Evolutionary conservation across 2,329 filamentous ascomycete genomes (phyloP), one percentile per base, ranked within the genome.

Genomic region (Trichoderma guizhouense): DNA sequence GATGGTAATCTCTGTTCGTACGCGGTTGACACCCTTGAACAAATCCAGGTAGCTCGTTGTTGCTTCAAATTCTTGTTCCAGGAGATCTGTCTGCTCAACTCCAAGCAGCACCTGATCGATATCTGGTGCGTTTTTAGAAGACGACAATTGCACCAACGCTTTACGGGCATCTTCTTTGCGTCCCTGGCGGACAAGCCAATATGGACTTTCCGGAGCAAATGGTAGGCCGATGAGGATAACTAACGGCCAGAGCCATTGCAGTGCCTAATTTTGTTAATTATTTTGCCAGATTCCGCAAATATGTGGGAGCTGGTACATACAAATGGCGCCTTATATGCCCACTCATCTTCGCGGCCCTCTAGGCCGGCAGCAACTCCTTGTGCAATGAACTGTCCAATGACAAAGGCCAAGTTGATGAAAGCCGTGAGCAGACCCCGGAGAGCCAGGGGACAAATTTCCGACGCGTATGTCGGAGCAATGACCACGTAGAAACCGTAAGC

Each of bases 371-470:
- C 85, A 43, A 86, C 81, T 7, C 82, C 83, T 71, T 85, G 85
- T 5, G 81, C 87, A 3, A 90, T 81, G 5, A 91, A 82, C 76
- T 90, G 88, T 1, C 89, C 89, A 21, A 88, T 88, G 55, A 89
- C 88, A 79, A 89, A 91, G 76, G 88, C 90, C 47, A 90, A 80
- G 75, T 90, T 90, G 71, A 90, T 86, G 71, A 86, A 90, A 39
- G 86, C 86, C 1, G 88, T 90, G 26, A 90, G 79, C 58, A 87
- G 84, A 32, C 86, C 87, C 32, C 89, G 84, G 51, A 91, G 83
- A 1, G 85, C 85, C 34, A 88, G 82, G 2, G 89, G 89, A 51
- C 87, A 88, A 7, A 91, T 86, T 77, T 91, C 89, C 1, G 86
- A 87, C 8, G 88, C 87, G 75, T 90, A 91, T 0, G 88, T 86